These are phyloP conservation scores for Aspergillus ibericus DNA, from an alignment of 2,329 filamentous ascomycete species.

Conservation along the genomic window DNA sequence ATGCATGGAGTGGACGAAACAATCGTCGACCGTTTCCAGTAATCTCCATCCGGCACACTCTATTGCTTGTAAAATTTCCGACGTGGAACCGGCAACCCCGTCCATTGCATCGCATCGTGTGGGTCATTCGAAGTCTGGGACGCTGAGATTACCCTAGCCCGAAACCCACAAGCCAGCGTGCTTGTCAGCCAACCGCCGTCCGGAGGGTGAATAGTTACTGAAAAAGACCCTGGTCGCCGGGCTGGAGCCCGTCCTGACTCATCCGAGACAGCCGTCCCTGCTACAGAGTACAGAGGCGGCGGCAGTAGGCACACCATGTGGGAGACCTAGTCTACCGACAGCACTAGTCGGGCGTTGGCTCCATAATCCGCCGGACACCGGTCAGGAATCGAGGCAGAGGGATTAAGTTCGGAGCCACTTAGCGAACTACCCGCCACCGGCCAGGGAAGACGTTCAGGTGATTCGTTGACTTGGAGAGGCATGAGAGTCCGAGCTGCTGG, in stretches of 20 bases:
- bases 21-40: constrained; percentile 6
- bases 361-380: constrained; percentile 30
- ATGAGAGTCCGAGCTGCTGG: constrained; percentile 6
- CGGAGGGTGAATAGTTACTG: constrained; percentile 13
- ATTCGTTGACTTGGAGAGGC: constrained; percentile 6
- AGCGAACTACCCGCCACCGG: constrained; percentile 30
- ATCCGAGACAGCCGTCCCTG: constrained; percentile 12
- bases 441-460: constrained; percentile 14
- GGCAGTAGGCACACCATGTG: constrained; percentile 24
- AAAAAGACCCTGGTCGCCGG: constrained; percentile 19
- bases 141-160: constrained; percentile 17
- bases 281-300: constrained; percentile 16
- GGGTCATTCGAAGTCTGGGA: constrained; percentile 22
- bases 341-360: constrained; percentile 27
- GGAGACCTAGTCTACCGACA: constrained; percentile 24
- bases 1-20: neutral
- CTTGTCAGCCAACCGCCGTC: constrained; percentile 22
- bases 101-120: constrained; percentile 22
- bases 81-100: constrained; percentile 24
- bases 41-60: constrained; percentile 6
- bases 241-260: constrained; percentile 16
- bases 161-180: constrained; percentile 19
- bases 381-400: constrained; percentile 23
- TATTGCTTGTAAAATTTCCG: constrained; percentile 26
- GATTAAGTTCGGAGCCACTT: constrained; percentile 25